Percentiles rank a stretch among this genome's conserved stretches.
These are phyloP conservation scores for Lentinula lateritia DNA, from an alignment of 768 basidiomycete genomes.

Conservation along the genomic window DNA sequence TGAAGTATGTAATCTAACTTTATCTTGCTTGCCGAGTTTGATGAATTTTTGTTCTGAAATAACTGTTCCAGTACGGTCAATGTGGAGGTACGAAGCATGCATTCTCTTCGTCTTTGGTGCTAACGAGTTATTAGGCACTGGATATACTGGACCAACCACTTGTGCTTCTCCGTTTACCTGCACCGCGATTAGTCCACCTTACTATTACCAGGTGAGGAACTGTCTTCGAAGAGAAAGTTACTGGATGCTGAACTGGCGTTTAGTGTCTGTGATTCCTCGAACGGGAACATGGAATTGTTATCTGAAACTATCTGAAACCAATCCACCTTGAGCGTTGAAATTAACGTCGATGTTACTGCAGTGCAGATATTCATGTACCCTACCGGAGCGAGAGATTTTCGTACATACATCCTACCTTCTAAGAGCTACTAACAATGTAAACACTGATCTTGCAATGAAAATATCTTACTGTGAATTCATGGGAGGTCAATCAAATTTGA, in stretches of 20 bases:
- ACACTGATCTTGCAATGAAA: no score
- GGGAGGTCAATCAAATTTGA: no score
- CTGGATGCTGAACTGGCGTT: not conserved
- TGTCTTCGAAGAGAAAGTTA: no score
- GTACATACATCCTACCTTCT: no score
- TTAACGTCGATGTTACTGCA: no score
- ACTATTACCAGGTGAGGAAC: constrained; percentile 43
- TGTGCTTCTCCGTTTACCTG: constrained; percentile 40
- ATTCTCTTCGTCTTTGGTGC: not conserved
- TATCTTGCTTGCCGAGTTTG: constrained; percentile 21
- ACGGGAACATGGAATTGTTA: no score
- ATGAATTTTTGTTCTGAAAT: constrained; percentile 2
- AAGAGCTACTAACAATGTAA: no score
- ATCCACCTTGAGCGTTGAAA: no score
- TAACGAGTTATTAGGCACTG: constrained; percentile 24
- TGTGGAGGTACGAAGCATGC: constrained; percentile 35
- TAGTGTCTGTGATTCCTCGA: not conserved
- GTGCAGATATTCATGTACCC: no score
- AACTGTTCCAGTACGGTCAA: constrained; percentile 39
- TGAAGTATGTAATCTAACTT: constrained; percentile 12
- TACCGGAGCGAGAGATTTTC: no score
- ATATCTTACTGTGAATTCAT: no score
- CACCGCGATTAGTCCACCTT: constrained; percentile 42
- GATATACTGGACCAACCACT: constrained; percentile 40
- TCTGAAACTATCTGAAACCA: no score